A percentile compares a stretch with the other conserved stretches of the same genome.
phyloP scores from a whole-genome alignment of 495 filamentous ascomycete species.

The Talaromyces ruber region DNA sequence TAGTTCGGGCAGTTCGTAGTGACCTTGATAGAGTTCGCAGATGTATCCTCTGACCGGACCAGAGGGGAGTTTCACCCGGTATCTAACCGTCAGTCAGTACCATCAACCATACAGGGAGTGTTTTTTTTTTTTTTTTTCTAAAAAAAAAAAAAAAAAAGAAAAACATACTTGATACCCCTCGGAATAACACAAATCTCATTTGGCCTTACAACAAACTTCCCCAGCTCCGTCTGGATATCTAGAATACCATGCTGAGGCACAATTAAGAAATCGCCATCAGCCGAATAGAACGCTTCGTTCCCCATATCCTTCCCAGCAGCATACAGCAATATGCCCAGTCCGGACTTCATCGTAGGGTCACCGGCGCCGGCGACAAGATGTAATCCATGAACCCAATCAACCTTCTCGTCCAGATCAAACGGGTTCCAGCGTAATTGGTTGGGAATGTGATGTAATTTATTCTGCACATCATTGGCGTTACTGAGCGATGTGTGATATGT shows the following conservation, averaged over 20 bases:
- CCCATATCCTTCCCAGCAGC: slow-evolving; percentile 77
- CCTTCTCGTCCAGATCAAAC: slow-evolving; percentile 64
- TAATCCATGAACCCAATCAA: slow-evolving; percentile 74
- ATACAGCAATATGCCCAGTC: slow-evolving; percentile 75
- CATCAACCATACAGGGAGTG: too few species aligned
- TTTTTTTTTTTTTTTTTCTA: too few species aligned
- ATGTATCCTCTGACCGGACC: slow-evolving; percentile 75
- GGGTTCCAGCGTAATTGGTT: slow-evolving; percentile 92
- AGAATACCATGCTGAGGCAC: slow-evolving; percentile 77
- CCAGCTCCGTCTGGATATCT: slow-evolving; percentile 81
- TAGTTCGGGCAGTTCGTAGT: slow-evolving; percentile 78
- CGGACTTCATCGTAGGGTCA: slow-evolving; percentile 71
- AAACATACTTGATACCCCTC: slow-evolving; percentile 49
- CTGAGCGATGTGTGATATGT: slow-evolving; percentile 46
- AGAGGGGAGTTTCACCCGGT: slow-evolving; percentile 58
- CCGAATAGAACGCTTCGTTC: slow-evolving; percentile 74
- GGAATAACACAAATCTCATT: slow-evolving; percentile 89
- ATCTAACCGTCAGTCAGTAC: slow-evolving; percentile 30
- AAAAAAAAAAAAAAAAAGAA: neutral
- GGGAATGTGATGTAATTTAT: slow-evolving; percentile 57
- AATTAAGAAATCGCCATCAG: slow-evolving; percentile 83
- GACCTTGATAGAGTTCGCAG: slow-evolving; percentile 77
- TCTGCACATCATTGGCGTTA: slow-evolving; percentile 29
- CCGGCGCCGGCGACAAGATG: slow-evolving; percentile 75
- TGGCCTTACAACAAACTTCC: slow-evolving; percentile 71